phyloP scores from a whole-genome alignment of 345 rosid genomes.

The Rubroshorea leprosula region DNA sequence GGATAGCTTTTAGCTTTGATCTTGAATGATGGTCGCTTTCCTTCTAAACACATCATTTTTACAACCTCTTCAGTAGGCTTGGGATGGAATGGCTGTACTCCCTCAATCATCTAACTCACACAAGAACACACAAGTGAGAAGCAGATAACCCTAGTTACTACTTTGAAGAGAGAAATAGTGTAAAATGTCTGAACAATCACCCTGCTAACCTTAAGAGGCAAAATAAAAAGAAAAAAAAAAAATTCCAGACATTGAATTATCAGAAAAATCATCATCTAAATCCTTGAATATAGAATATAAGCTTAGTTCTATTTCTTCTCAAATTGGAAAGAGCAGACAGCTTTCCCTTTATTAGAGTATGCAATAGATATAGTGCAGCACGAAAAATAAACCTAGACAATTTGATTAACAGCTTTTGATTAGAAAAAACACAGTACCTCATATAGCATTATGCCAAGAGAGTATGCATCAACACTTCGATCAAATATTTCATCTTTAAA shows the following conservation, averaged over 20 bases:
- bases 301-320: too few species aligned
- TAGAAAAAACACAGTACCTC: slow-evolving; percentile 54
- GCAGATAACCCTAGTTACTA: slow-evolving; percentile 2
- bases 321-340: too few species aligned
- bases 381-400: neutral
- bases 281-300: too few species aligned
- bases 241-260: too few species aligned
- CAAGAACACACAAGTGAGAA: slow-evolving; percentile 8
- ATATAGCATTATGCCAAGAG: slow-evolving; percentile 71
- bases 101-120: slow-evolving; percentile 70
- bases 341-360: too few species aligned
- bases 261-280: too few species aligned
- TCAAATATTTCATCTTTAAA: slow-evolving; percentile 57
- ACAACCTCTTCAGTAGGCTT: slow-evolving; percentile 62
- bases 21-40: slow-evolving; percentile 64
- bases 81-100: slow-evolving; percentile 67
- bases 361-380: neutral
- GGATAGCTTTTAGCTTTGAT: slow-evolving; percentile 61
- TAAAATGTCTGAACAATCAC: too few species aligned
- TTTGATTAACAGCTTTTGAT: neutral
- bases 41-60: slow-evolving; percentile 59
- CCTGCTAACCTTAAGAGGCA: too few species aligned
- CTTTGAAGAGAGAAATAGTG: neutral
- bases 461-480: slow-evolving; percentile 70
- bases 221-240: too few species aligned